Evolutionary conservation across 331 rosid genomes (phyloP).

Genomic region (Malus hybrid): DNA sequence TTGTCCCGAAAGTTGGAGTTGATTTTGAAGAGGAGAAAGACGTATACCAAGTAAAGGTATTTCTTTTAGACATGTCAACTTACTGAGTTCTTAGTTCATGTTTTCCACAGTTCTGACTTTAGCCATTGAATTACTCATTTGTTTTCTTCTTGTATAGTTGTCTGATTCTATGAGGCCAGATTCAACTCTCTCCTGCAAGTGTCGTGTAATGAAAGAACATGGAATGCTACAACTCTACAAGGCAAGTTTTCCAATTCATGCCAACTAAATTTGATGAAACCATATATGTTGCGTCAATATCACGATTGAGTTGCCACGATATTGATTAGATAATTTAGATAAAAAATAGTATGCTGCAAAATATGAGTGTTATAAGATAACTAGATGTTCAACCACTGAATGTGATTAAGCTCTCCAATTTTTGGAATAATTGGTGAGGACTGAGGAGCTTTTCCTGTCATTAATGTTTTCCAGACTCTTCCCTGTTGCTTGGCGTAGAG

Average conservation of each 20-base stretch:
- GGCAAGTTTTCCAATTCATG: constrained; percentile 24
- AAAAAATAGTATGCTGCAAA: neutral
- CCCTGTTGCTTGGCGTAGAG: neutral
- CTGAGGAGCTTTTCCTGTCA: neutral
- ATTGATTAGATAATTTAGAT: neutral
- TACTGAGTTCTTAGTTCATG: neutral
- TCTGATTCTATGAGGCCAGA: constrained; percentile 22
- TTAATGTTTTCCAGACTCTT: neutral
- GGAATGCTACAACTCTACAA: constrained; percentile 34
- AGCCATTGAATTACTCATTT: neutral
- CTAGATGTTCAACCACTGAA: too few relatives aligned
- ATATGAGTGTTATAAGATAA: neutral
- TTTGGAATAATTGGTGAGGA: neutral
- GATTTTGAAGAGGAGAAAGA: constrained; percentile 38
- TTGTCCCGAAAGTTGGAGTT: constrained; percentile 21
- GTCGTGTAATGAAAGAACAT: constrained; percentile 22
- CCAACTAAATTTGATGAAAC: neutral
- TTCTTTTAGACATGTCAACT: neutral
- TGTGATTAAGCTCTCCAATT: neutral
- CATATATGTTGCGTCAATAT: neutral
- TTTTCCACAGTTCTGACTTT: neutral
- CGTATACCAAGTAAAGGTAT: constrained; percentile 35
- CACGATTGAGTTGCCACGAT: neutral
- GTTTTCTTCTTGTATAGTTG: constrained; percentile 16
- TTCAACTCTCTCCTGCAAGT: constrained; percentile 31